Evolutionary conservation across 2,329 filamentous ascomycete genomes (phyloP).

Genomic region (Fusarium hainanense): DNA sequence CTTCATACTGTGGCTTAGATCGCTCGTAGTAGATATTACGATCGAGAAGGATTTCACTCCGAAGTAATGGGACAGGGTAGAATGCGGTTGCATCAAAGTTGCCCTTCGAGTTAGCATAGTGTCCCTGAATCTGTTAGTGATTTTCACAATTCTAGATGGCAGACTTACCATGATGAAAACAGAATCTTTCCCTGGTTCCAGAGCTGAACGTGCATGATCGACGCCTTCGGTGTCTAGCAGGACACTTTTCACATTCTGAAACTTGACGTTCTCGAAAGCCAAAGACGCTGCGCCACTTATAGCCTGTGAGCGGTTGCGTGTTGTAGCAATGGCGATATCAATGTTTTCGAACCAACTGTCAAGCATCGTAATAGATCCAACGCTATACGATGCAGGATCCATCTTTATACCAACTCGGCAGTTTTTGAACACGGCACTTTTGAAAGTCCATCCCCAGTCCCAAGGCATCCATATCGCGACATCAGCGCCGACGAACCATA

Average conservation of each 20-base stretch:
- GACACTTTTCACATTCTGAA: slow-evolving; percentile 51
- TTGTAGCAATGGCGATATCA: slow-evolving; percentile 74
- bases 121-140: slow-evolving; percentile 40
- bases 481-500: slow-evolving; percentile 72
- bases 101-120: slow-evolving; percentile 39
- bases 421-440: slow-evolving; percentile 71
- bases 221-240: slow-evolving; percentile 35
- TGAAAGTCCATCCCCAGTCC: slow-evolving; percentile 83
- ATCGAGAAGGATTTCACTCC: slow-evolving; percentile 60
- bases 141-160: neutral
- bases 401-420: slow-evolving; percentile 76
- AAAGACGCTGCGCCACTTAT: slow-evolving; percentile 56
- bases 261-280: slow-evolving; percentile 60
- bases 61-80: slow-evolving; percentile 27
- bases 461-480: slow-evolving; percentile 78
- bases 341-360: slow-evolving; percentile 79
- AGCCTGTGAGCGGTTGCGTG: slow-evolving; percentile 52
- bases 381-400: slow-evolving; percentile 62
- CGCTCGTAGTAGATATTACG: slow-evolving; percentile 72
- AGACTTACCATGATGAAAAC: slow-evolving; percentile 46
- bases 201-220: slow-evolving; percentile 28
- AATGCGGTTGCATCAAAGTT: slow-evolving; percentile 41
- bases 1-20: slow-evolving; percentile 79
- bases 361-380: slow-evolving; percentile 79
- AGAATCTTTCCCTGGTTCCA: slow-evolving; percentile 14